These are phyloP conservation scores for Nothophytophthora sp. DNA, from an alignment of 352 stramenopile genomes.

Conservation along the genomic window DNA sequence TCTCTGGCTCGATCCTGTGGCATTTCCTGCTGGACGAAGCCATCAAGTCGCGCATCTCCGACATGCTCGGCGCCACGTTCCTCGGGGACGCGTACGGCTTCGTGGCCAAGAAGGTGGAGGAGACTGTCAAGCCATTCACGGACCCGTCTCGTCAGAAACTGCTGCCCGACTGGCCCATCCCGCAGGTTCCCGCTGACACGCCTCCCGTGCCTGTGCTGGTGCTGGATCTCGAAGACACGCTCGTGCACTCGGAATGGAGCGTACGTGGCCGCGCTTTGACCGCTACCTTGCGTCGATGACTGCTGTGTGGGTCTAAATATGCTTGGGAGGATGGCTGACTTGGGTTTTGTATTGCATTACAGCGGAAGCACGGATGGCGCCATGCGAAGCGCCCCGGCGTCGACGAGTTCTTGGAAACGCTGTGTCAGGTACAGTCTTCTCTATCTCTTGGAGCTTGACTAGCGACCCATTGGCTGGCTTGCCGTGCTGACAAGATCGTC, in stretches of 20 bases:
- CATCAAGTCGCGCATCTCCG: slow-evolving; percentile 43
- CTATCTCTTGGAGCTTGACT: background rate
- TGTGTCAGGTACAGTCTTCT: slow-evolving; percentile 78
- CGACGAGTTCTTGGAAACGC: slow-evolving; percentile 84
- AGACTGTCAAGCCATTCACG: slow-evolving; percentile 75
- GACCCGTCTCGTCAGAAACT: slow-evolving; percentile 83
- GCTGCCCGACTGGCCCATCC: slow-evolving; percentile 87
- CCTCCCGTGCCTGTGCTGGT: slow-evolving; percentile 82
- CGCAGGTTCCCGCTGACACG: slow-evolving; percentile 72
- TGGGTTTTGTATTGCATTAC: slow-evolving; percentile 1
- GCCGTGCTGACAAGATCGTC: too few relatives aligned
- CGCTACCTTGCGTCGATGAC: background rate
- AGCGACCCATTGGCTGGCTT: too few relatives aligned
- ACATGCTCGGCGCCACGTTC: slow-evolving; percentile 54
- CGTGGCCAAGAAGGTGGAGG: slow-evolving; percentile 61
- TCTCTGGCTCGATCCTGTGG: slow-evolving; percentile 69
- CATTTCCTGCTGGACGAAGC: slow-evolving; percentile 71
- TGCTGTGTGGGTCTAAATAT: too few relatives aligned
- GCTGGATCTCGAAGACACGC: slow-evolving; percentile 84
- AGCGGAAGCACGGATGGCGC: slow-evolving; percentile 89
- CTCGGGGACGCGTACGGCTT: slow-evolving; percentile 69
- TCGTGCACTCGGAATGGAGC: slow-evolving; percentile 89
- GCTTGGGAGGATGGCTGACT: slow-evolving; percentile 2
- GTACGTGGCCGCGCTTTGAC: slow-evolving; percentile 43
- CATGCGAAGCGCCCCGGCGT: slow-evolving; percentile 86